Conservation (phyloP, 495 filamentous ascomycete species). For the Aspergillus leporis region DNA sequence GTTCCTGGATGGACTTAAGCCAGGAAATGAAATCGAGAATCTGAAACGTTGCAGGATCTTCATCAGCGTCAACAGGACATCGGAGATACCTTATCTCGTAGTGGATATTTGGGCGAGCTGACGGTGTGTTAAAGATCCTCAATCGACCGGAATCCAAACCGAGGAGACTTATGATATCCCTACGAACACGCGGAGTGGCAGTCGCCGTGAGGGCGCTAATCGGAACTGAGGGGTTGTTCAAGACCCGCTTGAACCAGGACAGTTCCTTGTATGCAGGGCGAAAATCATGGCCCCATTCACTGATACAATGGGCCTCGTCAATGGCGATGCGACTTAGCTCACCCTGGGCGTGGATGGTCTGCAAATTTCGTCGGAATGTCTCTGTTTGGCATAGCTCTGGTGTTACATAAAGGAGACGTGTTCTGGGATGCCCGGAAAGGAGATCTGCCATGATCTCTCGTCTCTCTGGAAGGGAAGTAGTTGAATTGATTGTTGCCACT, state of each 20-base stretch:
- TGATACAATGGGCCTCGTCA: slow-evolving; percentile 96
- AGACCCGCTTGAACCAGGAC: slow-evolving; percentile 78
- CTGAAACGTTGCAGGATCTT: slow-evolving; percentile 39
- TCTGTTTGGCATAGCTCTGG: slow-evolving; percentile 83
- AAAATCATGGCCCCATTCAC: slow-evolving; percentile 98
- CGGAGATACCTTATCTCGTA: slow-evolving; percentile 88
- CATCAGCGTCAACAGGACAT: slow-evolving; percentile 42
- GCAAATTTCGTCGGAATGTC: slow-evolving; percentile 72
- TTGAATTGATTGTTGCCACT: slow-evolving; percentile 86
- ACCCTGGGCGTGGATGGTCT: slow-evolving; percentile 72
- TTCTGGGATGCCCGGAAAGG: slow-evolving; percentile 80
- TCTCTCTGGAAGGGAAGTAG: slow-evolving; percentile 62
- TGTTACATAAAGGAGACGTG: slow-evolving; percentile 87
- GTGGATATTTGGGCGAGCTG: slow-evolving; percentile 81
- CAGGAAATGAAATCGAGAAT: slow-evolving; percentile 70
- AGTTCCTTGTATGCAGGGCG: slow-evolving; percentile 87
- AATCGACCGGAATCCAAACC: slow-evolving; percentile 60
- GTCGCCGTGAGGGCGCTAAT: slow-evolving; percentile 92
- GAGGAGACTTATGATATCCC: slow-evolving; percentile 76
- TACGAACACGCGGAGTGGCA: slow-evolving; percentile 74
- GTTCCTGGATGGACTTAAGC: slow-evolving; percentile 67
- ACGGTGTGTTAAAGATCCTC: slow-evolving; percentile 78
- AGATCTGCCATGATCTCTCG: slow-evolving; percentile 75
- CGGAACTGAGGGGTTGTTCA: slow-evolving; percentile 78
- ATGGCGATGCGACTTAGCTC: slow-evolving; percentile 85